phyloP scores from a whole-genome alignment of 805 yeast species.

The Wickerhamia fluorescens region DNA sequence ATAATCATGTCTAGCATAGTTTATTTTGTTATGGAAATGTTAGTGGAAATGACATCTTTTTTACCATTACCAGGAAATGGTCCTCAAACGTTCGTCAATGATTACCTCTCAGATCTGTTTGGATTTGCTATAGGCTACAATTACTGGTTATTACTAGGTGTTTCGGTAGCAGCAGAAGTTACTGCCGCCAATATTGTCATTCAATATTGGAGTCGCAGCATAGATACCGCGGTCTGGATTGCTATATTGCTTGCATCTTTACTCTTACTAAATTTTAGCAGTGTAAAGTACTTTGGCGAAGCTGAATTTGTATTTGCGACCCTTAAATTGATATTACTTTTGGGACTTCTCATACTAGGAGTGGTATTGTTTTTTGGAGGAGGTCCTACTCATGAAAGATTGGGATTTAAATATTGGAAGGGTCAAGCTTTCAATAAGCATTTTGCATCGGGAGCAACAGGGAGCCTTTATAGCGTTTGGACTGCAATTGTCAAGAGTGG shows the following conservation, averaged over 20 bases:
- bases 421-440: constrained; percentile 35
- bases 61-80: constrained; percentile 30
- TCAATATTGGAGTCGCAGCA: constrained; percentile 26
- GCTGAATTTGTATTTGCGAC: constrained; percentile 30
- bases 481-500: constrained; percentile 21
- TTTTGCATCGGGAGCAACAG: constrained; percentile 24
- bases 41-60: constrained; percentile 28
- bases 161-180: constrained; percentile 30
- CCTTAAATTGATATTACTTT: constrained; percentile 23
- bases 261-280: constrained; percentile 19
- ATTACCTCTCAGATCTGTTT: constrained; percentile 20
- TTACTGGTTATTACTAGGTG: constrained; percentile 27
- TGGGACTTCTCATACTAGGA: constrained; percentile 27
- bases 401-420: constrained; percentile 41
- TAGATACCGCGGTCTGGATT: constrained; percentile 34
- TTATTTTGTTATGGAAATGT: constrained; percentile 24
- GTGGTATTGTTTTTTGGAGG: constrained; percentile 33
- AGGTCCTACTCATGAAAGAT: constrained; percentile 30
- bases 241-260: constrained; percentile 22
- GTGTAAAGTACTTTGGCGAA: constrained; percentile 30
- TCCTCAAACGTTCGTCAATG: constrained; percentile 23
- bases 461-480: constrained; percentile 17
- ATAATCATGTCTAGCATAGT: constrained; percentile 14
- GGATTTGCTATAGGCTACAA: constrained; percentile 30
- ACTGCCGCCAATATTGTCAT: constrained; percentile 37